These are phyloP conservation scores for Malus hybrid DNA, from an alignment of 331 rosid species.

Conservation along the genomic window DNA sequence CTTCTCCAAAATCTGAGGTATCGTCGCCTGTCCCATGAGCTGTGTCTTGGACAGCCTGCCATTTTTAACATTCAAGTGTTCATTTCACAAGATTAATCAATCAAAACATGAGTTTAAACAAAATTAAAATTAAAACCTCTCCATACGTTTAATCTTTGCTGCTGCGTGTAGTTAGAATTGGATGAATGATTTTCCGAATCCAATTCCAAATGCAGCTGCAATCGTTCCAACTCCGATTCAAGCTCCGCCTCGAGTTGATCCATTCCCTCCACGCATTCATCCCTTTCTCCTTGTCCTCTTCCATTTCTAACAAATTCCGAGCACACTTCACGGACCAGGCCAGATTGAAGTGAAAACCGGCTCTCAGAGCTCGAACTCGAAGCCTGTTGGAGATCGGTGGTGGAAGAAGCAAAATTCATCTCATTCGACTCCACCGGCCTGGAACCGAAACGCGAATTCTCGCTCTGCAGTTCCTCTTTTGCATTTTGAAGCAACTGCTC, in stretches of 20 bases:
- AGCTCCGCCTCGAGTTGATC: conserved; percentile 68
- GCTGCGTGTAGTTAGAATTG: conserved; percentile 18
- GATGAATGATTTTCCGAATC: conserved; percentile 37
- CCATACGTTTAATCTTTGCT: conserved; percentile 38
- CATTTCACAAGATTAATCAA: background rate
- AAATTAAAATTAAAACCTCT: background rate
- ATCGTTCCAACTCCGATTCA: conserved; percentile 59
- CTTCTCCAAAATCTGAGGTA: conserved; percentile 36
- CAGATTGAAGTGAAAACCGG: conserved; percentile 34
- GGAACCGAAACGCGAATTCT: conserved; percentile 7
- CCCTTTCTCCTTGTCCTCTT: conserved; percentile 16
- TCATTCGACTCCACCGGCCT: conserved; percentile 27
- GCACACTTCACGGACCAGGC: conserved; percentile 15
- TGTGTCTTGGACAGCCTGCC: conserved; percentile 39
- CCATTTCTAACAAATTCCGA: conserved; percentile 14
- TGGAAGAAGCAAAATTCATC: conserved; percentile 30
- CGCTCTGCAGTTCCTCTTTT: conserved; percentile 43
- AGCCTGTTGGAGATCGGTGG: conserved; percentile 37
- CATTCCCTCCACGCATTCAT: conserved; percentile 37
- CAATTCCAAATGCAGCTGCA: conserved; percentile 71
- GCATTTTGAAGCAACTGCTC: conserved; percentile 53
- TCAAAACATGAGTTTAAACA: background rate
- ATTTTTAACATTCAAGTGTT: conserved; percentile 7
- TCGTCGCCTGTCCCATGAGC: background rate
- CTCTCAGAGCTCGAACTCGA: conserved; percentile 27